These are phyloP conservation scores for Capronia americana DNA, from an alignment of 2,329 filamentous ascomycete species.

Conservation along the genomic window DNA sequence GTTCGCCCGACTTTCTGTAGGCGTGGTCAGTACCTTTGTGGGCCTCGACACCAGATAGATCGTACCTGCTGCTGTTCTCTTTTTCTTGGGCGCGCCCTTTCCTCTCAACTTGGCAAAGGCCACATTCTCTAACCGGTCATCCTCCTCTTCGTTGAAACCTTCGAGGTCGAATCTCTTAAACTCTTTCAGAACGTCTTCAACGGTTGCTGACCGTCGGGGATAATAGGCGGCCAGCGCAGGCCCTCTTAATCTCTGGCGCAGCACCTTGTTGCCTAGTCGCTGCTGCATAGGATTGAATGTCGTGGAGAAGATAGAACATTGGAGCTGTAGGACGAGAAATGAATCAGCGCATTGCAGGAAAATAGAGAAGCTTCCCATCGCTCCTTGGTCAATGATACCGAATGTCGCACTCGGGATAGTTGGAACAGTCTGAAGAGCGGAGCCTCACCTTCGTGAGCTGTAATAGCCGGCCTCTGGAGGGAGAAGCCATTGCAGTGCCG, in stretches of 20 bases:
- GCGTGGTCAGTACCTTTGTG: constrained; percentile 15
- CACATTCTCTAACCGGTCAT: constrained; percentile 78
- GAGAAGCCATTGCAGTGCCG: constrained; percentile 33
- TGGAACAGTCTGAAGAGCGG: not conserved
- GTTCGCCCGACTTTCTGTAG: constrained; percentile 30
- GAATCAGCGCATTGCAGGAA: constrained; percentile 5
- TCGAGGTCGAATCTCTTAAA: constrained; percentile 70
- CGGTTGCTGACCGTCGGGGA: constrained; percentile 73
- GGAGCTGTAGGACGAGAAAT: constrained; percentile 63
- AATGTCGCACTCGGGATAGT: not conserved
- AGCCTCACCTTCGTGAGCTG: constrained; percentile 37
- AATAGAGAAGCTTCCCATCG: not conserved
- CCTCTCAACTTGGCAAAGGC: constrained; percentile 72
- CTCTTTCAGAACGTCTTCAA: constrained; percentile 74
- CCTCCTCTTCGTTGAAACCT: constrained; percentile 76
- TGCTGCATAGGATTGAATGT: constrained; percentile 85
- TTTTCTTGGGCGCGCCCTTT: constrained; percentile 90
- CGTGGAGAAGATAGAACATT: constrained; percentile 90
- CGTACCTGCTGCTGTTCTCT: constrained; percentile 63
- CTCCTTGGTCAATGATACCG: not conserved
- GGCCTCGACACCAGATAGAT: not conserved
- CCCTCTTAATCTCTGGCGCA: constrained; percentile 87
- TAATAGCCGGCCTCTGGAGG: constrained; percentile 35
- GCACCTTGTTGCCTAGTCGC: constrained; percentile 87
- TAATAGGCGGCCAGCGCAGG: constrained; percentile 86